Percentiles rank a stretch among this genome's conserved stretches.
Evolutionary conservation across 2,329 filamentous ascomycete genomes (phyloP).

Genomic region (Neofusicoccum laricinum): DNA sequence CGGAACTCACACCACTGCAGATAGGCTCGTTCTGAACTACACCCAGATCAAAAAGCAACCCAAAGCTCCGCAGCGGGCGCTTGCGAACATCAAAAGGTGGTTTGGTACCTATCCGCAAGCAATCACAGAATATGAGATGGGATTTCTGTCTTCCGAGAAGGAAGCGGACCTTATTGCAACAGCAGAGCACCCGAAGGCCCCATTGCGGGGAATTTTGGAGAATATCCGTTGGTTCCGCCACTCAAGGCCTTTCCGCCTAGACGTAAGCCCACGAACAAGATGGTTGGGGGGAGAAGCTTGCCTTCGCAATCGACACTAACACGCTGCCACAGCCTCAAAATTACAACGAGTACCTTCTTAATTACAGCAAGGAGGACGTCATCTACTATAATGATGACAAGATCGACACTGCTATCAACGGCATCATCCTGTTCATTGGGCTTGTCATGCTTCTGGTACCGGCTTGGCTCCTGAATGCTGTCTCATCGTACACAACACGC

Average conservation of each 20-base stretch:
- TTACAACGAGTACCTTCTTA: not conserved
- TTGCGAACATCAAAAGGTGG: not conserved
- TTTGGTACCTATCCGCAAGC: not conserved
- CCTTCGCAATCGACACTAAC: too few species aligned
- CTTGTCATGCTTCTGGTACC: not conserved
- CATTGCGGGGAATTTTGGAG: not conserved
- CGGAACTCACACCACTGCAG: not conserved
- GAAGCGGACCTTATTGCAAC: not conserved
- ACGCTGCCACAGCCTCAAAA: not conserved
- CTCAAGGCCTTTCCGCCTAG: not conserved
- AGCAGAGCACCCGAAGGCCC: not conserved
- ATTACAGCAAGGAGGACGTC: not conserved
- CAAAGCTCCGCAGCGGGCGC: not conserved
- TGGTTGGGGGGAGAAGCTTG: too few species aligned
- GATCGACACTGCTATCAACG: not conserved
- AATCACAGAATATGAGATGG: not conserved
- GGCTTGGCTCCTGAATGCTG: not conserved
- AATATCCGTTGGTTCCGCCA: not conserved
- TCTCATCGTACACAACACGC: not conserved
- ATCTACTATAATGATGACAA: not conserved
- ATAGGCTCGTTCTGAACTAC: not conserved
- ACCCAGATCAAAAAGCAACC: not conserved
- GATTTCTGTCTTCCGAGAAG: not conserved
- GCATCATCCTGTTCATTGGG: not conserved
- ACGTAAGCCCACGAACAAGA: not conserved